Percentiles rank a stretch among this genome's conserved stretches.
Evolutionary conservation across 495 filamentous ascomycete species (phyloP).

Genomic region (Aspergillus ostianus): DNA sequence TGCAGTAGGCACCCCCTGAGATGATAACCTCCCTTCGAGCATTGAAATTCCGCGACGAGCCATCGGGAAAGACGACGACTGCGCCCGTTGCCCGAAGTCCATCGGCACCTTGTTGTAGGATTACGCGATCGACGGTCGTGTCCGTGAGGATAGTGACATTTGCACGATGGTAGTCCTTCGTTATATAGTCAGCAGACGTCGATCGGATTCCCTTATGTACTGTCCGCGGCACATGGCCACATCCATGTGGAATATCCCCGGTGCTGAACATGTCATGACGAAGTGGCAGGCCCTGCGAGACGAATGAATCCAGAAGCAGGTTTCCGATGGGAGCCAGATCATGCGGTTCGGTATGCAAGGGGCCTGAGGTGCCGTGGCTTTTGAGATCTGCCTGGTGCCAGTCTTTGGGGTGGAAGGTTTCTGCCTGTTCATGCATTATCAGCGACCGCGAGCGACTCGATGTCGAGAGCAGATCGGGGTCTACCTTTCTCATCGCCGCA

Average conservation of each 20-base stretch:
- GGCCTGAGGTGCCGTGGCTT: conserved; percentile 45
- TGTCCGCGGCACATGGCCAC: conserved; percentile 51
- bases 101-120: conserved; percentile 18
- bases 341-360: conserved; percentile 48
- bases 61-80: conserved; percentile 23
- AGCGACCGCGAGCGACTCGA: not conserved
- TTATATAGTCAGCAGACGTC: conserved; percentile 48
- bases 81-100: conserved; percentile 30
- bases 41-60: conserved; percentile 27
- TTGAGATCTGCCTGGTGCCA: conserved; percentile 40
- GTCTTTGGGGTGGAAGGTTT: conserved; percentile 46
- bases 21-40: conserved; percentile 51
- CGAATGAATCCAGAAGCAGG: conserved; percentile 45
- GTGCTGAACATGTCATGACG: conserved; percentile 52
- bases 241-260: conserved; percentile 47
- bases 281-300: conserved; percentile 43
- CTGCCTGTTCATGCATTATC: conserved; percentile 28
- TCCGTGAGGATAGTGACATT: conserved; percentile 41
- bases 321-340: conserved; percentile 50
- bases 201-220: conserved; percentile 49
- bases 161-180: conserved; percentile 30
- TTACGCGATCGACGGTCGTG: conserved; percentile 37
- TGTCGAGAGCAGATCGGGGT: not conserved
- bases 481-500: conserved; percentile 49
- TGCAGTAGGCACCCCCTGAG: conserved; percentile 54